phyloP scores from a whole-genome alignment of 306 rosid genomes.

The Lupinus albus region DNA sequence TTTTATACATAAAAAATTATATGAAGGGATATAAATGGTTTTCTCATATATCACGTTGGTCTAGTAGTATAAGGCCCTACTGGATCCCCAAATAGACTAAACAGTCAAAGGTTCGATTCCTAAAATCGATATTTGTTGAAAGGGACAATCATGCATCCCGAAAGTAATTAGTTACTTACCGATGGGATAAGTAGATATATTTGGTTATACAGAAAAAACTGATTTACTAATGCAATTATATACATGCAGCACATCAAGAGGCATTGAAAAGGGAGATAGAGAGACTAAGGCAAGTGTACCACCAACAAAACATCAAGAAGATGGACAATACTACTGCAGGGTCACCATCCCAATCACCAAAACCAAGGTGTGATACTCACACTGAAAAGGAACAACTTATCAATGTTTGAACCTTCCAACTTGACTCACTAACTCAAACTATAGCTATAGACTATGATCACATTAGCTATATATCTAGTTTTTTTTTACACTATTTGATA shows the following conservation, averaged over 20 bases:
- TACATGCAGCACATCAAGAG: constrained; percentile 72
- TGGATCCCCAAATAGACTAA: too few relatives aligned
- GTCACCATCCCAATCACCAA: constrained; percentile 50
- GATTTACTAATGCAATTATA: neutral
- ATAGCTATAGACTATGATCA: neutral
- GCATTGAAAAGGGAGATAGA: constrained; percentile 93
- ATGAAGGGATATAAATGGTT: too few relatives aligned
- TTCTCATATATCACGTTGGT: too few relatives aligned
- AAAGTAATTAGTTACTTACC: too few relatives aligned
- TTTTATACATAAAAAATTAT: too few relatives aligned
- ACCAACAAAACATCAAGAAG: constrained; percentile 77
- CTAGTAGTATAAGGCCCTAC: too few relatives aligned
- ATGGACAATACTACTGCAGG: constrained; percentile 54
- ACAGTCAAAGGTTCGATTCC: too few relatives aligned
- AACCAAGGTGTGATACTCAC: constrained; percentile 44
- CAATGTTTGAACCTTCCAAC: constrained; percentile 44
- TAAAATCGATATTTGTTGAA: too few relatives aligned
- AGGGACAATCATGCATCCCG: too few relatives aligned
- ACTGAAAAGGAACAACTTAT: constrained; percentile 64
- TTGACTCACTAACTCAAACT: neutral
- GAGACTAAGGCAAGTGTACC: constrained; percentile 81
- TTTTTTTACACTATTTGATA: neutral
- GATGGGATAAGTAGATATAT: too few relatives aligned
- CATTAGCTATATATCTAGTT: constrained; percentile 30
- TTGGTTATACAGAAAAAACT: too few relatives aligned